phyloP scores from a whole-genome alignment of 176 grass and related monocot species.

The Zoysia japonica region DNA sequence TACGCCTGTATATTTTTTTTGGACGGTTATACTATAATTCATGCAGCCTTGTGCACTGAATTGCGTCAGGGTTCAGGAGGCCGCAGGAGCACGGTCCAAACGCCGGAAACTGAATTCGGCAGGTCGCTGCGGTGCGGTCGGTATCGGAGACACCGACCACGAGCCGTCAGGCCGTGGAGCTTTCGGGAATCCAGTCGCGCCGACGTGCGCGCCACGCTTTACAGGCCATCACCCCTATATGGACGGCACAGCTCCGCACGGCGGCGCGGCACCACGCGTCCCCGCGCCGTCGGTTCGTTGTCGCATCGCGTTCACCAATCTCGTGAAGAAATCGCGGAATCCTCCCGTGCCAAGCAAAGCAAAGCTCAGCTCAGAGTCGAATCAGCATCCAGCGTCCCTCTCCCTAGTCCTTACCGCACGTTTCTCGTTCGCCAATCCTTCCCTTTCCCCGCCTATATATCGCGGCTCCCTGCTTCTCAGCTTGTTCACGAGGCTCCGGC shows the following conservation, averaged over 20 bases:
- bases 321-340: constrained; percentile 52
- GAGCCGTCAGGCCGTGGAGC: not conserved
- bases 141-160: not conserved
- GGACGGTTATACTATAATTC: not conserved
- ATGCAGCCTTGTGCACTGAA: not conserved
- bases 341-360: constrained; percentile 70
- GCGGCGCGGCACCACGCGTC: constrained; percentile 50
- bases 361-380: not conserved
- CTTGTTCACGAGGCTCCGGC: not conserved
- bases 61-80: not conserved
- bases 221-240: constrained; percentile 12
- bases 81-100: not conserved
- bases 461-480: not conserved
- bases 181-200: constrained; percentile 4
- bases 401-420: constrained; percentile 14
- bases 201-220: constrained; percentile 37
- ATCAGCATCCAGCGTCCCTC: not conserved
- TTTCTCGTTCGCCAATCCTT: not conserved
- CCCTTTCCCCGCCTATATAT: constrained; percentile 43
- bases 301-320: constrained; percentile 33
- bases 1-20: not conserved
- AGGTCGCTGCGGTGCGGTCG: not conserved
- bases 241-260: constrained; percentile 3
- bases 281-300: constrained; percentile 15
- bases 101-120: not conserved